Conservation (phyloP, 2,329 filamentous ascomycete genomes). For the Nannizziopsis barbatae region DNA sequence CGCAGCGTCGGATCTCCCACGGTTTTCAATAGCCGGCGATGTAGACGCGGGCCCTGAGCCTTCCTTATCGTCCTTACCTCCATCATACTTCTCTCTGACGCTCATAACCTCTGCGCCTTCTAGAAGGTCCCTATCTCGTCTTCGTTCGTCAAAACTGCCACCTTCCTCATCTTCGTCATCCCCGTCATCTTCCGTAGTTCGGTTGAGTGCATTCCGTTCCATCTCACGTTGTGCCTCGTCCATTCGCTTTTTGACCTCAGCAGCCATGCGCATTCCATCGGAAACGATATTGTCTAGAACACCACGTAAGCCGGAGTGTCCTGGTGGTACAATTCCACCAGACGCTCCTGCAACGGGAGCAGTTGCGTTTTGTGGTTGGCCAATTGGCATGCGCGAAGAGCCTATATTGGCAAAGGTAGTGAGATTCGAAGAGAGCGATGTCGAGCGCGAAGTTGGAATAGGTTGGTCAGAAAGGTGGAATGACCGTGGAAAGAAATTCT, state of each 20-base stretch:
- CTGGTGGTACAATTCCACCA: constrained; percentile 50
- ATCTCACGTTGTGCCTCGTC: constrained; percentile 90
- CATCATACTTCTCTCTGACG: constrained; percentile 26
- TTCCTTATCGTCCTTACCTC: constrained; percentile 22
- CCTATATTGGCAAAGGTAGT: constrained; percentile 74
- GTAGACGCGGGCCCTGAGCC: neutral
- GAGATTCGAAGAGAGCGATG: constrained; percentile 54
- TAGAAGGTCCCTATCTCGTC: constrained; percentile 46
- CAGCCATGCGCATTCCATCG: constrained; percentile 91
- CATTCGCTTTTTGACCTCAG: constrained; percentile 82
- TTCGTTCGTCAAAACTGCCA: constrained; percentile 33
- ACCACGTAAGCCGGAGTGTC: constrained; percentile 71
- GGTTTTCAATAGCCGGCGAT: constrained; percentile 12
- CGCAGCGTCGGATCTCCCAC: constrained; percentile 18
- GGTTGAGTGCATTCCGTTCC: constrained; percentile 65
- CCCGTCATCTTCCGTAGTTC: constrained; percentile 59
- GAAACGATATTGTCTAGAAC: constrained; percentile 96
- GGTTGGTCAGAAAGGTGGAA: constrained; percentile 70
- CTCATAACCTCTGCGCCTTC: constrained; percentile 36
- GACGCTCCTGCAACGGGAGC: constrained; percentile 40
- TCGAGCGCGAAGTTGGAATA: constrained; percentile 36
- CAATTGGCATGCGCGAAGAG: constrained; percentile 36
- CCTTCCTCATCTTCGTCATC: constrained; percentile 45
- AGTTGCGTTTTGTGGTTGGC: constrained; percentile 23
- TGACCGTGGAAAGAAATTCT: constrained; percentile 84